Evolutionary conservation across 1,284 basidiomycete genomes (phyloP).

Genomic region (Leccinum ponderosum): DNA sequence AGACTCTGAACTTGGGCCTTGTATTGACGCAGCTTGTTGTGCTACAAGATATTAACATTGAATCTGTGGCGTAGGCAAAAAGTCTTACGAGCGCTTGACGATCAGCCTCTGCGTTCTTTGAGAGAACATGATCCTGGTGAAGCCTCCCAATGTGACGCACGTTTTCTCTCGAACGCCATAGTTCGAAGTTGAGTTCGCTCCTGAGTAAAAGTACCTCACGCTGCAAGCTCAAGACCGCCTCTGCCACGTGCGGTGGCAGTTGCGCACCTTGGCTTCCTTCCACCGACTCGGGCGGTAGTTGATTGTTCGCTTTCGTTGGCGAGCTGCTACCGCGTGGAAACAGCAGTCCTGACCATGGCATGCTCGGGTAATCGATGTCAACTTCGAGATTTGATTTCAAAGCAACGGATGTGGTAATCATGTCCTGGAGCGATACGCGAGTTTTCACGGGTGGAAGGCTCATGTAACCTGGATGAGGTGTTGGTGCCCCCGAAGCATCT

Average conservation of each 20-base stretch:
- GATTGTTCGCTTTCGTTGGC: constrained; percentile 15
- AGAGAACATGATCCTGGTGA: constrained; percentile 70
- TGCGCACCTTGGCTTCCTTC: constrained; percentile 20
- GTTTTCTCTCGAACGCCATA: constrained; percentile 78
- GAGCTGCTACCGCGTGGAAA: constrained; percentile 31
- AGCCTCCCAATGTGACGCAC: constrained; percentile 76
- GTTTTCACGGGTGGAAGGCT: constrained; percentile 32
- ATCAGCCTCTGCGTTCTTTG: constrained; percentile 74
- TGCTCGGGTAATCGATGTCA: constrained; percentile 50
- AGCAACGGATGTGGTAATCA: constrained; percentile 67
- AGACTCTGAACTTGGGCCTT: constrained; percentile 61
- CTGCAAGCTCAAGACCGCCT: constrained; percentile 68
- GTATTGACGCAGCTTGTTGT: constrained; percentile 75
- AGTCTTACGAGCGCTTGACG: constrained; percentile 72
- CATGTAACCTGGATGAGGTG: constrained; percentile 28
- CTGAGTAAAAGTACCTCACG: constrained; percentile 70
- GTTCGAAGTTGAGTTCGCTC: constrained; percentile 80
- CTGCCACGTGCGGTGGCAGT: constrained; percentile 49
- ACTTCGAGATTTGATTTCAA: constrained; percentile 67
- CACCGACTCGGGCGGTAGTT: constrained; percentile 15
- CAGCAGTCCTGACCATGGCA: constrained; percentile 48
- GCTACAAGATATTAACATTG: constrained; percentile 43
- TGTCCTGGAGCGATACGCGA: constrained; percentile 66
- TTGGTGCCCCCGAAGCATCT: constrained; percentile 20
- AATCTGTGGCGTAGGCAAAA: background rate